Evolutionary conservation across 139 green algal species (phyloP).

Genomic region (Volvox reticuliferus): DNA sequence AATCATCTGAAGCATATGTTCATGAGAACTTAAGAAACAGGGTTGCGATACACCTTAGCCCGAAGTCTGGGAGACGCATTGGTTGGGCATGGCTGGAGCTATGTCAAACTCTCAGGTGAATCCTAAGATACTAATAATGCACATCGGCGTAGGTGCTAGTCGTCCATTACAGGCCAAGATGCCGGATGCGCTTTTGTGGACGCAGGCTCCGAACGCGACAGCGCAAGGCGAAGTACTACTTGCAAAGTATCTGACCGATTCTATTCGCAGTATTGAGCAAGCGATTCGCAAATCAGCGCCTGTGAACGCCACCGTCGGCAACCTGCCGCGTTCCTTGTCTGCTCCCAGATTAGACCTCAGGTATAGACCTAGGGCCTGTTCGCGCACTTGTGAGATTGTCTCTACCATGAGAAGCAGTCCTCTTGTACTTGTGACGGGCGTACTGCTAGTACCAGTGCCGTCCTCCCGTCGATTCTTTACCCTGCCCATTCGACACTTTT

Average conservation of each 20-base stretch:
- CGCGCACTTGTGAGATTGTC: not conserved
- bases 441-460: not conserved
- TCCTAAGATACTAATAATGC: not conserved
- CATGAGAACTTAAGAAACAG: too few species aligned
- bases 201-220: not conserved
- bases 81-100: not conserved
- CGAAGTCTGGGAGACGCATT: not conserved
- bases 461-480: not conserved
- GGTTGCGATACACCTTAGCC: not conserved
- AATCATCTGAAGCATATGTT: too few species aligned
- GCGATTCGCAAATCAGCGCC: not conserved
- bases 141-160: not conserved
- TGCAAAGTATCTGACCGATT: conserved; percentile 35
- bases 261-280: conserved; percentile 30
- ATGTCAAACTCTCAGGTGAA: conserved; percentile 11
- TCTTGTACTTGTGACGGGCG: not conserved
- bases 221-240: conserved; percentile 22
- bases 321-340: not conserved
- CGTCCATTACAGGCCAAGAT: not conserved
- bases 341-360: conserved; percentile 13
- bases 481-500: not conserved
- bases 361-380: not conserved
- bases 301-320: not conserved
- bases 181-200: not conserved
- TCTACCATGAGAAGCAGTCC: not conserved